Evolutionary conservation across 805 yeast genomes (phyloP), one percentile per base, ranked within the genome.

Genomic region (Cyberlindnera japonica): DNA sequence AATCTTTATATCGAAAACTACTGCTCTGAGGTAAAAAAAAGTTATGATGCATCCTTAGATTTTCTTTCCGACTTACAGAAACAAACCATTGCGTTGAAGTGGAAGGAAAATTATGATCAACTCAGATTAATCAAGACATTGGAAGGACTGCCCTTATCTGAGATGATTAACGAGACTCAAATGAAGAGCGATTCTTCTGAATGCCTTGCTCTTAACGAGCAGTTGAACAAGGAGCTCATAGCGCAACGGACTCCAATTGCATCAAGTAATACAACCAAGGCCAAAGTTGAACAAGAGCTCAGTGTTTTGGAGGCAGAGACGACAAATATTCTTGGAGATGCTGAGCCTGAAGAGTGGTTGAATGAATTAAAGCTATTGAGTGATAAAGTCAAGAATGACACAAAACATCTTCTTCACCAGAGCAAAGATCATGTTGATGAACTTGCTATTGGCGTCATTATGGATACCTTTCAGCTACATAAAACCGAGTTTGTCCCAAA

Each of bases 1-100:
- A 64, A 68, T 40, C 75, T 72, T 46, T 77, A 76, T 53, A 65
- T 71, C 34, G 67, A 72, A 19, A 62, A 68, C 30, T 76, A 74
- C 53, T 65, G 74, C 22, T 58, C 55, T 34, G 79, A 75, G n/a
- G 69, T 72, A 2, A 75, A 72, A 40, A 72, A 70, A 43, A 61
- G 59, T 18, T 74, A 72, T 52, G 56, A 62, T 39, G 55, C 64
- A 12, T 60, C 67, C 16, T 49, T 65, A 42, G 56, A 68, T 32
- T 59, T 67, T 59, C 48, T 67, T 22, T 61, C 59, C 37, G 53
- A 70, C 20, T 54, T 77, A 24, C 63, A 63, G 35, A 53, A 58
- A 26, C 70, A 72, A 44, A 68, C 77, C 1, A 58, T 71, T 16
- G 61, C 63, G 15, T 3, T 20, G 7, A 44, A 32, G 3, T 57